A percentile compares a stretch with the other conserved stretches of the same genome.
Evolutionary conservation across 2,329 filamentous ascomycete genomes (phyloP).

Genomic region (Aureobasidium uvarum): DNA sequence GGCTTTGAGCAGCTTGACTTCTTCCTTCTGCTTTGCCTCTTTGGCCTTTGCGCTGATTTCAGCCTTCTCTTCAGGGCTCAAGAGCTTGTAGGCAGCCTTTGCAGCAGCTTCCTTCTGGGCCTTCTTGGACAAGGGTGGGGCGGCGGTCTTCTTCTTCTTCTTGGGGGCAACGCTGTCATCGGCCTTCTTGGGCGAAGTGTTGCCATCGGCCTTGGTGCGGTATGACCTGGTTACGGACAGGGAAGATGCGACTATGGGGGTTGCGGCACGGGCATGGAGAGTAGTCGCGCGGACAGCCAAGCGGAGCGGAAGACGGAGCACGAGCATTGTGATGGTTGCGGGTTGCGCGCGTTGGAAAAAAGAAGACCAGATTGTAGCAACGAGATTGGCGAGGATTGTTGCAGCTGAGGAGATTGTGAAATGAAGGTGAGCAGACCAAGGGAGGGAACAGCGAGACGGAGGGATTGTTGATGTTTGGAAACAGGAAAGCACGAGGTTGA

Average conservation of each 20-base stretch:
- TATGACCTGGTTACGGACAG: neutral
- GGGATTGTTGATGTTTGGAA: neutral
- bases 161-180: slow-evolving; percentile 2
- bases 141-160: slow-evolving; percentile 14
- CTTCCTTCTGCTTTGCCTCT: slow-evolving; percentile 33
- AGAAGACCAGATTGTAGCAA: neutral
- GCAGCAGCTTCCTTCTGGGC: slow-evolving; percentile 13
- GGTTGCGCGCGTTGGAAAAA: neutral
- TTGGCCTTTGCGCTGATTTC: slow-evolving; percentile 38
- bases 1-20: slow-evolving; percentile 39
- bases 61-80: slow-evolving; percentile 20
- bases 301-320: slow-evolving; percentile 26
- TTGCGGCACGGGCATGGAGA: neutral
- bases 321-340: slow-evolving; percentile 24
- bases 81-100: slow-evolving; percentile 9
- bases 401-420: slow-evolving; percentile 4
- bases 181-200: slow-evolving; percentile 17
- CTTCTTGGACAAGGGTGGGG: neutral
- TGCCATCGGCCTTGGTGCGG: slow-evolving; percentile 15
- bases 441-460: neutral
- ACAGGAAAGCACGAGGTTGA: slow-evolving; percentile 16
- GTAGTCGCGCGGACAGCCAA: slow-evolving; percentile 16
- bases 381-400: neutral
- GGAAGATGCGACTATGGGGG: slow-evolving; percentile 9
- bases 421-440: neutral